Evolutionary conservation across 306 rosid species (phyloP).

Genomic region (Ochetophila trinervis): DNA sequence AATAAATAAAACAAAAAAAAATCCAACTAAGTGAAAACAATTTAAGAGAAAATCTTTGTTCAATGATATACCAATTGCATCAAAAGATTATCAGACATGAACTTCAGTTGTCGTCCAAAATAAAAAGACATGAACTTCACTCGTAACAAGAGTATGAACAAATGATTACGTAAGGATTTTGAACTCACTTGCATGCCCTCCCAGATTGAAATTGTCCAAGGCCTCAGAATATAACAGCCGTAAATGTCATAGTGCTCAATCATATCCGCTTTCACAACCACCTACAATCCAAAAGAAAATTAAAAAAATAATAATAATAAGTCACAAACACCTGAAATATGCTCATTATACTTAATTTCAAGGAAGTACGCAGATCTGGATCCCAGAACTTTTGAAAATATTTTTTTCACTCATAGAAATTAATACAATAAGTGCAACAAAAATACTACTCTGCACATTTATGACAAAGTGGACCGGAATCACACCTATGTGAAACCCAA

Average conservation of each 20-base stretch:
- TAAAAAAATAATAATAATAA: not conserved
- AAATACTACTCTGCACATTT: too few species aligned
- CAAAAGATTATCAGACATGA: not conserved
- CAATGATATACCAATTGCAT: not conserved
- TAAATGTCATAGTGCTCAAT: slow-evolving; percentile 88
- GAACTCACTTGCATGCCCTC: slow-evolving; percentile 36
- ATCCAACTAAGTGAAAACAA: too few species aligned
- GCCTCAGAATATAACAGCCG: slow-evolving; percentile 86
- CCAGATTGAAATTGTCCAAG: slow-evolving; percentile 90
- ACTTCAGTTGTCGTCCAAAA: too few species aligned
- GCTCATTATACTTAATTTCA: not conserved
- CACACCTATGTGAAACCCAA: too few species aligned
- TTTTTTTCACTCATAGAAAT: not conserved
- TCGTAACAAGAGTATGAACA: not conserved
- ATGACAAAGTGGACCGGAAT: too few species aligned
- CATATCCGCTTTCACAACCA: slow-evolving; percentile 81
- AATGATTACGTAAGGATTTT: not conserved
- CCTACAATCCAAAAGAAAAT: slow-evolving; percentile 40
- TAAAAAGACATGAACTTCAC: not conserved
- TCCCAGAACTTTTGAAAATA: not conserved
- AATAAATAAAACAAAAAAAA: too few species aligned
- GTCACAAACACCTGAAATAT: not conserved
- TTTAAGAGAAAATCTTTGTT: not conserved
- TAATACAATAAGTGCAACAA: not conserved
- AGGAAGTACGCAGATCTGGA: not conserved